Conservation (phyloP, 306 rosid genomes). For the Sindora glabra region DNA sequence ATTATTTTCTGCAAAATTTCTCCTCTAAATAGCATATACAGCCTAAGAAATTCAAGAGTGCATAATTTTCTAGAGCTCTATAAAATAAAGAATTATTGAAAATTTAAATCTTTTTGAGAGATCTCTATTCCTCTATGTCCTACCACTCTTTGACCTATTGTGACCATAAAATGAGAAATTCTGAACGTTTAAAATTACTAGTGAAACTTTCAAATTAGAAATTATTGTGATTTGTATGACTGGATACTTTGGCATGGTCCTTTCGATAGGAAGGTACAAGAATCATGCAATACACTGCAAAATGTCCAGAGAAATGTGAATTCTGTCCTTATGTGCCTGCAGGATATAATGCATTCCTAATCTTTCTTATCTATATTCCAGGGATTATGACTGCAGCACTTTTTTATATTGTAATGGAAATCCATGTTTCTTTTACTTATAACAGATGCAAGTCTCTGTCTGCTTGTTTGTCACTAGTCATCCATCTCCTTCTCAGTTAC, state of each 20-base stretch:
- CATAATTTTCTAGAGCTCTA: background rate
- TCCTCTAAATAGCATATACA: background rate
- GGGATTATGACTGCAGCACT: background rate
- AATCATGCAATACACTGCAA: background rate
- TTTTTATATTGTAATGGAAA: background rate
- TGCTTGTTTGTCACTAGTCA: too few species aligned
- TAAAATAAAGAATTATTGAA: background rate
- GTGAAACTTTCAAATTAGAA: background rate
- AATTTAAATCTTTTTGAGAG: background rate
- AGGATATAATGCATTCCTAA: background rate
- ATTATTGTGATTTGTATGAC: background rate
- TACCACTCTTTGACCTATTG: background rate
- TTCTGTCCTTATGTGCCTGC: background rate
- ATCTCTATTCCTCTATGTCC: background rate
- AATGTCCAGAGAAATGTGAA: background rate
- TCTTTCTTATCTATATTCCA: background rate
- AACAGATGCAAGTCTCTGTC: background rate
- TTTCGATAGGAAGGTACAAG: background rate
- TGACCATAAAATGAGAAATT: background rate
- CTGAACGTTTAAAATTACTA: background rate
- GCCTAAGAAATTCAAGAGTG: slow-evolving; percentile 1
- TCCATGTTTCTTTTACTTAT: background rate
- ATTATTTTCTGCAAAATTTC: background rate
- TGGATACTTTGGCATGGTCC: background rate
- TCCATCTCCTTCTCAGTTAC: too few species aligned